Base-by-base conservation (phyloP, 2,329 filamentous ascomycete species). In the Fusarium sp. region DNA sequence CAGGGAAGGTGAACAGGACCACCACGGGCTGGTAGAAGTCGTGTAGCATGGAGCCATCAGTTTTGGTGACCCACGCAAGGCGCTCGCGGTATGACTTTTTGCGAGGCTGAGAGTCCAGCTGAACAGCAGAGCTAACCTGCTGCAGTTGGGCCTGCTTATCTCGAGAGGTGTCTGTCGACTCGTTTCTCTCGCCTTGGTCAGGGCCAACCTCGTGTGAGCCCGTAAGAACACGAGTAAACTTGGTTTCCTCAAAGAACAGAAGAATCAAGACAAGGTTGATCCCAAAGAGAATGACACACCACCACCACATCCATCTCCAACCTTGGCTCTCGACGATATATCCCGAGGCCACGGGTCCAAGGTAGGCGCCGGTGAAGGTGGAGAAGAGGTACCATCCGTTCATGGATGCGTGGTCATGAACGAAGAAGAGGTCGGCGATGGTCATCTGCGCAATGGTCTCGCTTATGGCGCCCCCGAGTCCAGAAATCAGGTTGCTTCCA, bases 251-350 rank as follows among this genome's bases (percentile, higher is more conserved):
- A 60, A 84, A 88, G 8, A 88, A 84, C 10, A 78, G 70, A 6
- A 77, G 22, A 22, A 79, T 69, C 2, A 69, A 11, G 6, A 77
- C 1, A 11, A 71, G 40, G 14, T 69, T 67, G 2, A 74, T 22
- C 0, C 70, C 70, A 2, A 78, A 70, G 6, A 76, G 64, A 4
- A 80, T 72, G 14, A 61, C 57, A 60, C 69, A 73, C 61, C 73
- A 82, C 63, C 78, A 80, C 66, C 87, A 85, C 10, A 89, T 85
- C 78, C 78, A 79, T 9, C 79, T 75, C 79, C 78, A 81, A 1
- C 77, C 78, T n/a, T 68, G 65, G 1, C 57, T 22, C 45, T 68
- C 52, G 0, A 62, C 64, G 29, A 65, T 61, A 1, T 73, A 33
- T 2, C 70, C 70, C 2, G 63, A 68, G 2, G 61, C 63, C 1